Evolutionary conservation across 805 yeast species (phyloP), one percentile per base, ranked within the genome.

Genomic region (Monosporozyma unispora): DNA sequence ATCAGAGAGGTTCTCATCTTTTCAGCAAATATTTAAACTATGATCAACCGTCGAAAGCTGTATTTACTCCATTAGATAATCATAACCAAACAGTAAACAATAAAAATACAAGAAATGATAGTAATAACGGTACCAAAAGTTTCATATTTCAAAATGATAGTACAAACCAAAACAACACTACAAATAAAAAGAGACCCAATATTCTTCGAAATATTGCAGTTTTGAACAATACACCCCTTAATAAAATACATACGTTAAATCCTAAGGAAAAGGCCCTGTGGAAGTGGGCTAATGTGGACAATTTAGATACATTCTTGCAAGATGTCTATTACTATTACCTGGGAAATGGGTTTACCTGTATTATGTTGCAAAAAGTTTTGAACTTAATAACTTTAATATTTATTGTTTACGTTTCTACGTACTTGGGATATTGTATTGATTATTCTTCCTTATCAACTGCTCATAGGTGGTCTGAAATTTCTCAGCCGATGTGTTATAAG

Each of bases 201-300:
- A 48, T 61, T 9, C 41, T 61, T 11, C 54, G 54, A 43, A 58
- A 63, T 50, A 54, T 60, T 12, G 47, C 61, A 3, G 53, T 59
- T 12, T 48, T 65, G 23, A 62, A 59, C 19, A 59, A 52, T 23
- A 61, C 64, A 7, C 62, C 67, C 2, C 47, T 49, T 9, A 55
- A 55, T 46, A 55, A 55, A 44, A 47, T 75, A 7, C 75, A 77
- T 7, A 70, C 75, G 1, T 60, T 81, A 25, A 78, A 80, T 46
- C 79, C 86, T 1, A 72, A 72, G 51, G 96, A 90, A 61, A 71
- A 88, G 45, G 96, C 98, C 0, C 70, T 86, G 16, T 93, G 97
- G 88, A 76, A 87, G 52, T 93, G 99, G 98, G 96, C 98, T 1
- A 93, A 93, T 60, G 87, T 93, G 22, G 87, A 86, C 56, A 93